phyloP scores from a whole-genome alignment of 805 yeast genomes.

The Lipomyces japonicus region DNA sequence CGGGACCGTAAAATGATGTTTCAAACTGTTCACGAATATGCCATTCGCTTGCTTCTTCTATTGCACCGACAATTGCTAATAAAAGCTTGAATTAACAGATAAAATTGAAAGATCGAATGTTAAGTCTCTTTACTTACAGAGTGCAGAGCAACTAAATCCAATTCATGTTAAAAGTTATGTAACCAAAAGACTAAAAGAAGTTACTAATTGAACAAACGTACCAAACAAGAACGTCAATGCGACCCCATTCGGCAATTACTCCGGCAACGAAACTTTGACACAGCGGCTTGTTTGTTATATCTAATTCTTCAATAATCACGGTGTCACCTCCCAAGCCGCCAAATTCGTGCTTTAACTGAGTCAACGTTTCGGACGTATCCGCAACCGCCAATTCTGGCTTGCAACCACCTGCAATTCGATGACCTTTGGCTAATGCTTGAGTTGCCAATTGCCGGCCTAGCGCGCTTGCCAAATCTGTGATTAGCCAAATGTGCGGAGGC shows the following conservation, averaged over 20 bases:
- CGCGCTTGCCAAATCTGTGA: conserved; percentile 23
- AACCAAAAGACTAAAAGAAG: not conserved
- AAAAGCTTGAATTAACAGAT: not conserved
- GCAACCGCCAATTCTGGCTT: conserved; percentile 8
- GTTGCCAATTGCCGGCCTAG: conserved; percentile 27
- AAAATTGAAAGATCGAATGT: no score
- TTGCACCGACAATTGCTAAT: conserved; percentile 24
- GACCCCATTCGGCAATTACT: conserved; percentile 18
- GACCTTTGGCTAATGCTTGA: conserved; percentile 19
- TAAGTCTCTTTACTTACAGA: conserved; percentile 7
- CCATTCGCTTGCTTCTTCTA: conserved; percentile 31
- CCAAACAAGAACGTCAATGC: conserved; percentile 27
- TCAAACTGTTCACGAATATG: conserved; percentile 30
- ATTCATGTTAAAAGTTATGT: no score
- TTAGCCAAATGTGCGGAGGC: conserved; percentile 27
- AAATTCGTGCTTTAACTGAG: not conserved
- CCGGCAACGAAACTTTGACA: conserved; percentile 29
- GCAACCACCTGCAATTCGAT: conserved; percentile 24
- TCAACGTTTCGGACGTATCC: not conserved
- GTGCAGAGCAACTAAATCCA: conserved; percentile 6
- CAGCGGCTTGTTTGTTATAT: conserved; percentile 28
- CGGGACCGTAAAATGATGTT: conserved; percentile 28
- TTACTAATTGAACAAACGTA: conserved; percentile 1
- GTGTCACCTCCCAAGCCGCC: conserved; percentile 9
- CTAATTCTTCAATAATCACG: conserved; percentile 26